Conservation (phyloP, 805 yeast species). For the Cyberlindnera nakhonratchasimensis region DNA sequence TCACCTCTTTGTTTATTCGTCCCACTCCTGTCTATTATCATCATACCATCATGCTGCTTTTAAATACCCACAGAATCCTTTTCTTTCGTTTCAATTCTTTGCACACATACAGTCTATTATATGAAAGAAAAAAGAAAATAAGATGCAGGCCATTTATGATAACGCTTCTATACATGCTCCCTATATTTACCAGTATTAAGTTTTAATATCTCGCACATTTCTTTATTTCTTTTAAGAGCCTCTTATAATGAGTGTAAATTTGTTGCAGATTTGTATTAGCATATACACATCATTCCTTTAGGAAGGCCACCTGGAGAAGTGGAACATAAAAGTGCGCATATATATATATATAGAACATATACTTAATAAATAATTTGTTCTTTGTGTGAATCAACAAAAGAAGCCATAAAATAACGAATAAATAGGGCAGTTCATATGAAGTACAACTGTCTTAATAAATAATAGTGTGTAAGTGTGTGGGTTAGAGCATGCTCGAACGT, state of each 20-base stretch:
- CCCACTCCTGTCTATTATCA: background rate
- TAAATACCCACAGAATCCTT: background rate
- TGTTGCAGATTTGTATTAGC: too few species aligned
- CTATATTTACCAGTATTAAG: too few species aligned
- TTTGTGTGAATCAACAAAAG: background rate
- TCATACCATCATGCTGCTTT: too few species aligned
- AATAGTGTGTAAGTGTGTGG: conserved; percentile 2
- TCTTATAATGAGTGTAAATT: too few species aligned
- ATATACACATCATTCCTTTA: too few species aligned
- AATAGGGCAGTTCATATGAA: background rate
- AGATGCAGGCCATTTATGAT: too few species aligned
- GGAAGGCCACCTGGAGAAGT: too few species aligned
- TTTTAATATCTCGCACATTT: too few species aligned
- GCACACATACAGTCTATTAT: background rate
- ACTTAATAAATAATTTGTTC: background rate
- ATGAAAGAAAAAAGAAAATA: too few species aligned
- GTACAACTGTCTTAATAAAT: conserved; percentile 1
- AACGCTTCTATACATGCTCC: too few species aligned
- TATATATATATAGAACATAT: background rate
- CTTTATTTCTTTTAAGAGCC: too few species aligned
- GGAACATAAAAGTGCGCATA: too few species aligned
- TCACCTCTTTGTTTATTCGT: background rate
- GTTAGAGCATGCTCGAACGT: background rate
- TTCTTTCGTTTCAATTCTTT: background rate
- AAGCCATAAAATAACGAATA: conserved; percentile 7